These are phyloP conservation scores for Paraglomus brasilianum DNA, from an alignment of 192 early-diverging fungal genomes.

Conservation along the genomic window DNA sequence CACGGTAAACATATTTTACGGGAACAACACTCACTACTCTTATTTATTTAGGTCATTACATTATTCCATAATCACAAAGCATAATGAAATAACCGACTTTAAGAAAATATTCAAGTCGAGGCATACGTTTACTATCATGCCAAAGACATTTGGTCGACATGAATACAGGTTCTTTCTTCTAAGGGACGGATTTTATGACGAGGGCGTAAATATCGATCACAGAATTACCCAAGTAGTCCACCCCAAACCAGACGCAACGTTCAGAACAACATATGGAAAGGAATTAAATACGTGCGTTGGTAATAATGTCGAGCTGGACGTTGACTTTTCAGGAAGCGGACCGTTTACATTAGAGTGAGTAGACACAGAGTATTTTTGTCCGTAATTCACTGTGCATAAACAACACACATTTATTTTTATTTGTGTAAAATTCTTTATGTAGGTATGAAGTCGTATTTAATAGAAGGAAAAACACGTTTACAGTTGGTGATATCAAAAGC, in stretches of 20 bases:
- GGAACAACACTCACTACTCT: too few relatives aligned
- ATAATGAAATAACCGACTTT: not conserved
- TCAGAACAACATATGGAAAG: slow-evolving; percentile 10
- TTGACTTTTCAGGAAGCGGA: slow-evolving; percentile 37
- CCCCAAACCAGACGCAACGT: slow-evolving; percentile 45
- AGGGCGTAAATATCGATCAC: slow-evolving; percentile 26
- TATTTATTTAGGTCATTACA: slow-evolving; percentile 20
- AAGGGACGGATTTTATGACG: slow-evolving; percentile 3
- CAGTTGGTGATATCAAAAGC: slow-evolving; percentile 31
- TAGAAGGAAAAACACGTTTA: slow-evolving; percentile 25
- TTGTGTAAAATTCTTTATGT: not conserved
- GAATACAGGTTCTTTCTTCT: slow-evolving; percentile 24
- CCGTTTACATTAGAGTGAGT: slow-evolving; percentile 42
- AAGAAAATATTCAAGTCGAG: slow-evolving; percentile 10
- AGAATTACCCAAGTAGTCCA: slow-evolving; percentile 41
- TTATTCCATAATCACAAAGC: slow-evolving; percentile 11
- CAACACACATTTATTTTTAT: too few relatives aligned
- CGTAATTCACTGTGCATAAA: not conserved
- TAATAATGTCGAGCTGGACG: slow-evolving; percentile 35
- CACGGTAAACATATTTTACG: too few relatives aligned
- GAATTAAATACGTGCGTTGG: slow-evolving; percentile 41
- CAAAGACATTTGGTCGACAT: slow-evolving; percentile 8
- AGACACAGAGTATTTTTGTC: not conserved
- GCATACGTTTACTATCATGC: slow-evolving; percentile 9
- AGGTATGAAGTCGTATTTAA: slow-evolving; percentile 36